Base-by-base conservation (phyloP, 192 early-diverging fungal species). In the Podila verticillata region DNA sequence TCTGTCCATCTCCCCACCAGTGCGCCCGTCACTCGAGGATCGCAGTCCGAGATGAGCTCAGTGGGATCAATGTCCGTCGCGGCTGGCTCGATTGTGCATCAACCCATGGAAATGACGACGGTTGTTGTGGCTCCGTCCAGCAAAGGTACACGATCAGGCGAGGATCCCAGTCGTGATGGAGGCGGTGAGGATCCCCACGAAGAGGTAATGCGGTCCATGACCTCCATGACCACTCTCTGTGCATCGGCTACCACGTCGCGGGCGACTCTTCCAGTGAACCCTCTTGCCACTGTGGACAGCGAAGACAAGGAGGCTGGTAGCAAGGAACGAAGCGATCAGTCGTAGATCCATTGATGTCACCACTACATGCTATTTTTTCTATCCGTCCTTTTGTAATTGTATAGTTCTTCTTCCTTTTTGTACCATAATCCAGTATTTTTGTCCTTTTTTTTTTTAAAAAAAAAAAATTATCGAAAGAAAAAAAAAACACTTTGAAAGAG, bases 91-190 rank as follows among this genome's bases (percentile, higher is more conserved):
- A 31, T 13, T 17, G 51, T 26, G 24, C 51, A 54, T 30, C 57
- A 44, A 34, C 58, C 67, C 12, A 49, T 69, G 28, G 67, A 69
- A 17, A 69, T 59, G 67, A 69, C 29, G 0, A 22, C 67, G 4
- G 29, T 69, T 69, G 31, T 34, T 4, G 15, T 34, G 12, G 51
- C 8, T 7, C 39, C 39, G 3, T 44, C 39, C 39, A 44, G 17
- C 13, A 15, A 44, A 15, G 9, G 7, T 36, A 15, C 12, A 44
- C 13, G 15, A 17, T 54, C 51, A 7, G 22, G n/a, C 8, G n/a
- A 54, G 20, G 51, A 24, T n/a, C 0, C 2, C 22, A 24, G 12
- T 26, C 51, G 51, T 19, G 44, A 9, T 47, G 44, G 44, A 7
- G 44, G 15, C 44, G 10, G 9, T n/a, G 51, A 54, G 51, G 51